Base-by-base conservation (phyloP, 805 yeast genomes). In the Grigorovia yakushimaensis region DNA sequence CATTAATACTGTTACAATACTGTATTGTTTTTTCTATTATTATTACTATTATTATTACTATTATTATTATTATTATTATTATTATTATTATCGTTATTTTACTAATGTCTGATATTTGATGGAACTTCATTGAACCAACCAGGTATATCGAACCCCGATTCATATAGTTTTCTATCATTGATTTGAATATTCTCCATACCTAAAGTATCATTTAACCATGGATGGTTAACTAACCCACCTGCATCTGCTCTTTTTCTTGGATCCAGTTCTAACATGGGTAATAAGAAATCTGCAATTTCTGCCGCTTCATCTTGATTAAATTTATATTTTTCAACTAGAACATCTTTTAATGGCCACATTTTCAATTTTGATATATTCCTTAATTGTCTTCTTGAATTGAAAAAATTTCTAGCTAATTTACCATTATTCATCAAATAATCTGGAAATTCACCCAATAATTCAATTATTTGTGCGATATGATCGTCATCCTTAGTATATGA, bases 401-500 rank as follows among this genome's bases (percentile, higher is more conserved):
- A 81, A 57, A 78, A 75, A 59, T 80, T 77, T 49, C 76, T 60
- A 8, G 85, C 65, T 70, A 81, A 73, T 62, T 76, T 74, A 43
- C 88, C 82, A 53, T 78, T 73, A 64, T 75, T 70, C 46, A 83
- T 63, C 56, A 82, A 60, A 43, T 73, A 69, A 15, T 76, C 56
- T 2, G 95, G 94, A 47, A 84, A 69, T 30, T 76, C 73, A 1
- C 94, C 91, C 45, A 86, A 61, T 17, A 86, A 70, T 64, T 91
- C 98, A 35, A 93, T 81, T 13, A 93, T 87, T 64, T 93, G 98
- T 0, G 98, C 98, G 56, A 93, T 74, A 64, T 93, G 98, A 64
- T 93, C 98, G 60, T 91, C 97, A 64, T 89, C 96, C 59, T 89
- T 89, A 43, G 81, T 64, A 66, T 87, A 91, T 4, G 84, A 71